Percentiles rank a stretch among this genome's conserved stretches.
Evolutionary conservation across 1,284 basidiomycete species (phyloP).

Genomic region (Apiotrichum sp.): DNA sequence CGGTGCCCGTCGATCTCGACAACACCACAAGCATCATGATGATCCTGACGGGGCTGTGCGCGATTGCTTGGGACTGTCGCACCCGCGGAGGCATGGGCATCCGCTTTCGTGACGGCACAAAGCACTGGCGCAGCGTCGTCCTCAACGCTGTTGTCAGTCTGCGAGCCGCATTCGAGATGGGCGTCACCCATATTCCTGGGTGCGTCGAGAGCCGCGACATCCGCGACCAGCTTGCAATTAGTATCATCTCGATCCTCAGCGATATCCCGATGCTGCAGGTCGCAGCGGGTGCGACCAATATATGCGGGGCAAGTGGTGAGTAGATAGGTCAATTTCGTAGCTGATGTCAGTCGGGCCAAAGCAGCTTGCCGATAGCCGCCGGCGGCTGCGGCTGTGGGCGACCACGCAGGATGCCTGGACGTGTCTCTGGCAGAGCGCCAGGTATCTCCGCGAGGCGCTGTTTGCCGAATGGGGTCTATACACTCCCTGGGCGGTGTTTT

Average conservation of each 20-base stretch:
- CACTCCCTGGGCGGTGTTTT: conserved; percentile 34
- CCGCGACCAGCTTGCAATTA: conserved; percentile 35
- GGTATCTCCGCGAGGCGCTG: conserved; percentile 34
- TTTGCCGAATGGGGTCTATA: conserved; percentile 36
- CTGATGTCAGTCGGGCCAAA: conserved; percentile 22
- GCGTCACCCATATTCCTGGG: conserved; percentile 14
- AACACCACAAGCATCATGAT: conserved; percentile 28
- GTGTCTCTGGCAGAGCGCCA: conserved; percentile 39
- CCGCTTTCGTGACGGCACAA: conserved; percentile 32
- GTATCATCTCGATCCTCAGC: conserved; percentile 36
- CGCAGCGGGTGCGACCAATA: conserved; percentile 29
- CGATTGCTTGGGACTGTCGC: conserved; percentile 38
- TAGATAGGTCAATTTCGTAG: background rate
- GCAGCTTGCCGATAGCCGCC: conserved; percentile 32
- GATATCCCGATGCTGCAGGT: conserved; percentile 43
- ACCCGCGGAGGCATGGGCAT: conserved; percentile 40
- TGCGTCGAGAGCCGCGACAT: conserved; percentile 30
- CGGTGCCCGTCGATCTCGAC: conserved; percentile 29
- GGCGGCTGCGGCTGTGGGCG: conserved; percentile 32
- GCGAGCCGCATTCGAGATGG: conserved; percentile 30
- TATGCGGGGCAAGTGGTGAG: conserved; percentile 33
- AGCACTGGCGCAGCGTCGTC: conserved; percentile 36
- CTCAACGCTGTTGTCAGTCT: conserved; percentile 36
- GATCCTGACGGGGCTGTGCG: conserved; percentile 33
- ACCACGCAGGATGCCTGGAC: conserved; percentile 39